Base-by-base conservation (phyloP, 306 rosid species). In the Castanea mollissima region DNA sequence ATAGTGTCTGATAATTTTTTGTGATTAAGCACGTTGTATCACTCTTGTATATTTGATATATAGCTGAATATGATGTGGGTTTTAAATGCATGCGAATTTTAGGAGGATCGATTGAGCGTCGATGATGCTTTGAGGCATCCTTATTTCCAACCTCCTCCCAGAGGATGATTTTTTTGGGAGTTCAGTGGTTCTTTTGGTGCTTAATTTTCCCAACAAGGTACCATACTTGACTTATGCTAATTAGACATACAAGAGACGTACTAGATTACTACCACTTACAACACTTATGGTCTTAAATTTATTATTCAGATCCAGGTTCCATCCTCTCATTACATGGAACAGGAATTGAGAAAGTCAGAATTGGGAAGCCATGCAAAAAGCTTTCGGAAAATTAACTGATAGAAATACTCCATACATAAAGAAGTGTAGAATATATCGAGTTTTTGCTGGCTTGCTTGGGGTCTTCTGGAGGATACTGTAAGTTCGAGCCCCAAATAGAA, bases 81-180 rank as follows among this genome's bases (percentile, higher is more conserved):
- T 73, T 55, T 6, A 51, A 29, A 44, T 84, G 68, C 38, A 2
- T 74, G 72, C 81, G 49, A 52, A 81, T 72, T 84, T 76, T 76
- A 91, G 97, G 98, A 92, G 86, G 97, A 92, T 74, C 92, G 96
- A 70, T 81, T 78, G 55, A 85, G 90, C 55, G 89, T 95, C 15
- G 91, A 91, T 5, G 97, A 92, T 59, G 99, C 98, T 54, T 80
- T 92, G 76, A 90, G 35, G 82, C 99, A 91, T 85, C 92, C 97
- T 69, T 94, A 89, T 86, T 95, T 95, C 87, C 88, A 87, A 73
- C 85, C 86, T 83, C 74, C 88, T 77, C 89, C 90, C 1, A 63
- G 80, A 74, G 84, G 76, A 76, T 90, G 88, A 88, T 54, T 74
- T 76, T 58, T 58, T 23, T 54, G 68, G 54, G 56, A 82, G 75